These are phyloP conservation scores for Leccinum rimulosum DNA, from an alignment of 768 basidiomycete species.

Conservation along the genomic window DNA sequence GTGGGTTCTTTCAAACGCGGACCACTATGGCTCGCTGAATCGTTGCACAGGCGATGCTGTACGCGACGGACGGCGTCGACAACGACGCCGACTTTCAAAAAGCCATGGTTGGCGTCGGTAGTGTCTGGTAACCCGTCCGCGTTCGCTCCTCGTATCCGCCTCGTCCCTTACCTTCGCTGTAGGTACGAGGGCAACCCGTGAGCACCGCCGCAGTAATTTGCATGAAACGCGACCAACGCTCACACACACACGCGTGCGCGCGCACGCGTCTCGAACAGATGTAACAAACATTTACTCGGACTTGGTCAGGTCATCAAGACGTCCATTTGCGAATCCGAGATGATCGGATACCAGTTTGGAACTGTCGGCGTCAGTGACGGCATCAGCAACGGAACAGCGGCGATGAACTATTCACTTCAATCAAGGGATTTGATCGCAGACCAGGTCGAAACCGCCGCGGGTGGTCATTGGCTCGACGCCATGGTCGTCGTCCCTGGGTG, in stretches of 20 bases:
- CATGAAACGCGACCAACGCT: neutral
- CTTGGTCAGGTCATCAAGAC: constrained; percentile 86
- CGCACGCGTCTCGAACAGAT: constrained; percentile 47
- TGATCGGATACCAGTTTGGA: constrained; percentile 97
- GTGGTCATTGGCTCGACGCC: constrained; percentile 96
- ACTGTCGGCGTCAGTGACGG: constrained; percentile 98
- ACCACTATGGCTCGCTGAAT: neutral
- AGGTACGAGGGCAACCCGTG: constrained; percentile 99
- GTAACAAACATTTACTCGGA: constrained; percentile 89
- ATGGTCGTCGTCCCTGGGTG: constrained; percentile 97
- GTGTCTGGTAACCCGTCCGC: constrained; percentile 77
- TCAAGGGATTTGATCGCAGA: constrained; percentile 98
- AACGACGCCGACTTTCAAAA: constrained; percentile 85
- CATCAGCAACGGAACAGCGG: constrained; percentile 95
- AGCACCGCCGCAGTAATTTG: constrained; percentile 32
- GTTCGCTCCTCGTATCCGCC: neutral
- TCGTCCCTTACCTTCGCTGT: constrained; percentile 15
- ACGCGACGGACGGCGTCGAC: constrained; percentile 92
- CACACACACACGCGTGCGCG: neutral
- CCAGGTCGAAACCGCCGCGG: constrained; percentile 92
- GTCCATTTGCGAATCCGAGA: constrained; percentile 62
- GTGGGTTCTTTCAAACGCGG: constrained; percentile 33
- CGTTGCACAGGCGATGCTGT: constrained; percentile 83
- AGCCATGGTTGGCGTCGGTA: constrained; percentile 96
- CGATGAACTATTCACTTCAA: constrained; percentile 95